A percentile compares a stretch with the other conserved stretches of the same genome.
Conservation (phyloP, 768 basidiomycete species). For the Kwoniella pini region DNA sequence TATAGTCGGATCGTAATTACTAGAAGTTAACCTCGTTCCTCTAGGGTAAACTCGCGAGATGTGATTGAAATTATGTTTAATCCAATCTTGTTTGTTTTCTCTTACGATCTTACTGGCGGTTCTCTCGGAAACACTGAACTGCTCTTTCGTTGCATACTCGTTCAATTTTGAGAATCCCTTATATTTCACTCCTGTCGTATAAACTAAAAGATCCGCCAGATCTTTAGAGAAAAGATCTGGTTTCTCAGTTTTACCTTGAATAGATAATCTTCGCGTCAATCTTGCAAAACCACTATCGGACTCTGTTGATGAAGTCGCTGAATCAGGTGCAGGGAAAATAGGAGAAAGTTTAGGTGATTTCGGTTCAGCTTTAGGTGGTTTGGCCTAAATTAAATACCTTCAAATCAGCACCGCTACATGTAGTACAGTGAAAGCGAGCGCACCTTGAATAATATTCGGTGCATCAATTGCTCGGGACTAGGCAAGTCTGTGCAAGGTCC, state of each 20-base stretch:
- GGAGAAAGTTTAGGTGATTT: constrained; percentile 17
- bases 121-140: constrained; percentile 89
- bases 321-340: constrained; percentile 22
- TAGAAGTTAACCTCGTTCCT: constrained; percentile 74
- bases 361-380: constrained; percentile 24
- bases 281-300: constrained; percentile 34
- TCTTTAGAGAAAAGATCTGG: constrained; percentile 61
- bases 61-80: constrained; percentile 83
- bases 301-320: constrained; percentile 35
- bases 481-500: constrained; percentile 62
- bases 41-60: constrained; percentile 84
- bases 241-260: constrained; percentile 22
- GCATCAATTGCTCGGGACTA: constrained; percentile 78
- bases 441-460: constrained; percentile 81
- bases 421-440: constrained; percentile 25
- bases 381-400: constrained; percentile 11
- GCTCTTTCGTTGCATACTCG: constrained; percentile 78
- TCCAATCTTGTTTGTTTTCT: constrained; percentile 61
- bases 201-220: constrained; percentile 76
- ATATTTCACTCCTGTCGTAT: constrained; percentile 94
- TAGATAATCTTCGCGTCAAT: constrained; percentile 36
- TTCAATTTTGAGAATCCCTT: constrained; percentile 85
- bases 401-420: background rate
- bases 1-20: constrained; percentile 83
- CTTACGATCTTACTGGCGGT: constrained; percentile 72